Base-by-base conservation (phyloP, 2,329 filamentous ascomycete species). In the Arthrobotrys sphaeroides region DNA sequence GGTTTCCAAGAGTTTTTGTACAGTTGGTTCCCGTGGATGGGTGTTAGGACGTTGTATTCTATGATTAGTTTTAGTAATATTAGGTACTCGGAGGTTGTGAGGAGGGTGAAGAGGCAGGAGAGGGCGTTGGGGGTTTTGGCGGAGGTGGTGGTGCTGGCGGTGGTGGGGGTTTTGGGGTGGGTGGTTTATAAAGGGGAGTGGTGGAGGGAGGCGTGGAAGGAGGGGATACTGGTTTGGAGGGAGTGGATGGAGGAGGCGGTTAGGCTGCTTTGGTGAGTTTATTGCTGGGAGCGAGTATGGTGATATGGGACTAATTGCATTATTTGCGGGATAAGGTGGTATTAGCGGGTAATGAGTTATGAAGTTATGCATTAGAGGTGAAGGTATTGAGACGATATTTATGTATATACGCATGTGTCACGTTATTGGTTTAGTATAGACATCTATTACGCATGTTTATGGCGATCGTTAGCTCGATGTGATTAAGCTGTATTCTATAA, bases 41-140 rank as follows among this genome's bases (percentile, higher is more conserved):
- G 94, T 0, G 97, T 94, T 90, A 89, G 90, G 81, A 99, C 95
- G 1, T 93, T 97, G 83, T 99, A 99, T 81, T 89, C 91, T 0
- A 87, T 94, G 18, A 90, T 99, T 6, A 97, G 93, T 78, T 99
- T 99, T 82, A 92, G 92, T 73, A 97, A 97, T 80, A 91, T 96
- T 83, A 85, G 91, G 18, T 99, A 99, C 82, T 92, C 91, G 0
- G 90, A 96, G 75, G 91, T 98, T 2, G 87, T 93, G 33, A 85
- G 84, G 40, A 88, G 87, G 78, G 92, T 90, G 68, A 87, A 90
- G 66, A 83, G 87, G 65, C 93, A 97, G 82, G 89, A 90, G 1
- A 84, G 84, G 77, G 82, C 91, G 3, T 83, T 93, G 31, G 82
- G 87, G 49, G 81, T 83, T 9, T 82, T 82, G 3, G 82, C 87